Percentiles rank a stretch among this genome's conserved stretches.
These are phyloP conservation scores for Leucogyrophana mollusca DNA, from an alignment of 768 basidiomycete species.

Conservation along the genomic window DNA sequence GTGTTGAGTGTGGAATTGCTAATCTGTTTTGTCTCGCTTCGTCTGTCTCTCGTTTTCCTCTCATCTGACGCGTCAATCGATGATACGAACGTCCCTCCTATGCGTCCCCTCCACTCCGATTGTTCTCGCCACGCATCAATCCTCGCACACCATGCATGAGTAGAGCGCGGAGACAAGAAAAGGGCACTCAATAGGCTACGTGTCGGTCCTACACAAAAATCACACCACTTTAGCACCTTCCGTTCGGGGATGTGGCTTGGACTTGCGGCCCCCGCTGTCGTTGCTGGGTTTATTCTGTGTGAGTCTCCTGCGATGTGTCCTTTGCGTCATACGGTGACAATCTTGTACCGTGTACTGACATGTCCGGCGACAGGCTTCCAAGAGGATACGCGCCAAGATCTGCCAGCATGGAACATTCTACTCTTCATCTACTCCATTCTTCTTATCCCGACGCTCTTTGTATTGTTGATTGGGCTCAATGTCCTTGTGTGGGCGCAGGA, in stretches of 20 bases:
- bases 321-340: too few species aligned
- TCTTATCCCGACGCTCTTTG: conserved; percentile 71
- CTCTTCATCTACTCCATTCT: conserved; percentile 79
- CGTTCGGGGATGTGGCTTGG: conserved; percentile 75
- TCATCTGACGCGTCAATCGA: background rate
- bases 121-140: background rate
- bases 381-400: conserved; percentile 43
- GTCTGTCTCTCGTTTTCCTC: background rate
- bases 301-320: background rate
- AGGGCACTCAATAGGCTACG: conserved; percentile 70
- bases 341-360: background rate
- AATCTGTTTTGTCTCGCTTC: too few species aligned
- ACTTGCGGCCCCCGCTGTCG: conserved; percentile 64
- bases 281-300: conserved; percentile 66
- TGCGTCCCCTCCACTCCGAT: background rate
- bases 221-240: conserved; percentile 71
- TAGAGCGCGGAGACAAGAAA: conserved; percentile 74
- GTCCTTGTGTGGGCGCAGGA: conserved; percentile 70
- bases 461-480: conserved; percentile 80
- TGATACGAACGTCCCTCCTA: background rate
- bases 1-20: background rate
- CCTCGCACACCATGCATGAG: background rate
- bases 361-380: conserved; percentile 51
- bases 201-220: conserved; percentile 45
- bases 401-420: conserved; percentile 73